Evolutionary conservation across 305 asterid genomes (phyloP).

Genomic region (Striga hermonthica): DNA sequence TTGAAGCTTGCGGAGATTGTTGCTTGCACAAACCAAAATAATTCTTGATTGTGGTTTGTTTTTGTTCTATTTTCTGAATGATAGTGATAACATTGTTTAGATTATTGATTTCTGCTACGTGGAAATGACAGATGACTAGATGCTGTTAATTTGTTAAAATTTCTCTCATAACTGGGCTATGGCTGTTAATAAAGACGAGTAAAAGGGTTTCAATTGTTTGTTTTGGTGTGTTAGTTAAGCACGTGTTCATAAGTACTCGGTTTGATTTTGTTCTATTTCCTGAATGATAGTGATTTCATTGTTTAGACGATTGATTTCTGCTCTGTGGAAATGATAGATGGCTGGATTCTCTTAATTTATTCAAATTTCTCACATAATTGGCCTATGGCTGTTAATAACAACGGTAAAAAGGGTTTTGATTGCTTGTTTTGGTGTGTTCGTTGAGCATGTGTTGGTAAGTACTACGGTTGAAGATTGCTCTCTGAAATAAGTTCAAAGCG

Average conservation of each 20-base stretch:
- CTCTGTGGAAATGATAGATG: no score
- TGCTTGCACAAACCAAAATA: neutral
- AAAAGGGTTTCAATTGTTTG: constrained; percentile 3
- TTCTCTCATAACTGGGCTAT: constrained; percentile 14
- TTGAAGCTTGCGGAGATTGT: neutral
- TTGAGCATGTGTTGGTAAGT: no score
- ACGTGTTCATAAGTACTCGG: no score
- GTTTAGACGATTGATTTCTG: no score
- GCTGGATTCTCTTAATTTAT: no score
- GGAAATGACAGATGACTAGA: neutral
- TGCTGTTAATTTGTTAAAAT: neutral
- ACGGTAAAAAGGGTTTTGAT: no score
- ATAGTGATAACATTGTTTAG: neutral
- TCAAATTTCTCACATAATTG: no score
- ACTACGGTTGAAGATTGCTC: no score
- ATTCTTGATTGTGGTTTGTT: constrained; percentile 9
- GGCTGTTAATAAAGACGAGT: neutral
- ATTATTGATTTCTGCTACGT: constrained; percentile 5
- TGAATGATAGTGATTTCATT: no score
- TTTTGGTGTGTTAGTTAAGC: neutral
- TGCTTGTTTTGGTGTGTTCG: no score
- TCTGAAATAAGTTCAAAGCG: constrained; percentile 4
- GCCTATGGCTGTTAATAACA: no score
- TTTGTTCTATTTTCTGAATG: constrained; percentile 4
- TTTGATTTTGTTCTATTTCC: no score